Base-by-base conservation (phyloP, 805 yeast species). In the Dipodascopsis uninucleata region DNA sequence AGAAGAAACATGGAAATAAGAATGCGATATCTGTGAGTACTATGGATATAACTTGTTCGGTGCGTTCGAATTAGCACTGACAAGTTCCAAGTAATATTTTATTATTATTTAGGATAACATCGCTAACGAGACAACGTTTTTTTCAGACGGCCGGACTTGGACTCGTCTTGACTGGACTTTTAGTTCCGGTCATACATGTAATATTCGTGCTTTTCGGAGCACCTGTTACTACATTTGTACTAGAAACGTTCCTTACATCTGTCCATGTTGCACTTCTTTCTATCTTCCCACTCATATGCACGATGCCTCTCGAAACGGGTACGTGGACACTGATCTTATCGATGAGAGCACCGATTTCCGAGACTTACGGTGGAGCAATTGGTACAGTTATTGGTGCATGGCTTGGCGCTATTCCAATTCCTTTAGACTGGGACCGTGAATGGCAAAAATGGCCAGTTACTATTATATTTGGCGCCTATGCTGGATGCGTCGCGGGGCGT, bases 371-470 rank as follows among this genome's bases (percentile, higher is more conserved):
- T 26, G 68, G 68, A 2, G 58, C 72, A 4, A 41, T 72, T 8
- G 77, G 76, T 3, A 64, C 71, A 0, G 52, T 71, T 31, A 31
- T 82, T 8, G 96, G 96, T 1, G 79, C 89, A 5, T 90, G 97
- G 97, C 55, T 87, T 1, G 97, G 97, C 12, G 96, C 90, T 2
- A 64, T 85, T 28, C 97, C 95, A 1, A 88, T 93, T 47, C 97
- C 97, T 0, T 71, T 93, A 47, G 98, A 90, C 64, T 90, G 98
- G 98, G 98, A 90, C 62, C 74, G 97, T 58, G 85, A 83, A 21
- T 90, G 98, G 98, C 98, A 90, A 65, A 75, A 72, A 41, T 90
- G 96, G 94, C 98, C 98, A 5, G 77, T 87, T 42, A 90, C 97
- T 0, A 72, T 90, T 33, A 69, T 90, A 10, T 71, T 76, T 6